Evolutionary conservation across 2,329 filamentous ascomycete species (phyloP), one percentile per base, ranked within the genome.

Genomic region (Cladosporium sp.): DNA sequence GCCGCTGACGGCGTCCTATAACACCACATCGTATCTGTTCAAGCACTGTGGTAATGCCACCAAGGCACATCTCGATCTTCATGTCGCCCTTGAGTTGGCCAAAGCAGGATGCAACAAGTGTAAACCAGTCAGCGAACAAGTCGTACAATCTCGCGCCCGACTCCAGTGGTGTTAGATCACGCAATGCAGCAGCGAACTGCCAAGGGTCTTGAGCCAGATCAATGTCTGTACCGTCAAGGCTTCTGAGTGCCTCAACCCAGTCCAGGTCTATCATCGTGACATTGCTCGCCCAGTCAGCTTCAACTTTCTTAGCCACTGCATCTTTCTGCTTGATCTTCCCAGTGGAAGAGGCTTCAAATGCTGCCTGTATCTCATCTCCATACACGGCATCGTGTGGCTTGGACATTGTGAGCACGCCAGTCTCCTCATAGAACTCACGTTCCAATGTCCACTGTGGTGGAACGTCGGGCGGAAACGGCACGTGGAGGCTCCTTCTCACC

Each of bases 1-100:
- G 37, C 10, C 16, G 29, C 18, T 40, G n/a, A 23, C 55, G 35
- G 29, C 31, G 55, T 35, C 55, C 31, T 58, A 40, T 58, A 37
- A 26, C 55, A 35, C 55, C 31, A 58, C 55, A 35, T 58, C 55
- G 55, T 35, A 58, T 35, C 55, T 35, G 35, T 58, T 37, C 55
- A 23, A 40, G 49, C 26, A 52, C 49, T 37, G 35, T 35, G n/a
- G 55, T 37, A 28, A 35, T n/a, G 29, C n/a, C 37, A 14, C 31
- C 55, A 4, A 35, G 31, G 28, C 31, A 58, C 35, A 58, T n/a
- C 21, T 58, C 35, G 7, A 58, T 35, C 31, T 35, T 35, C 29
- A 35, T 35, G 18, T 33, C 29, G 23, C 29, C 21, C 31, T 35
- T 23, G 29, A 58, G 10, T 21, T 58, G n/a, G 31, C 31, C 18